Evolutionary conservation across 2,329 filamentous ascomycete genomes (phyloP).

Genomic region (Sporothrix luriei): DNA sequence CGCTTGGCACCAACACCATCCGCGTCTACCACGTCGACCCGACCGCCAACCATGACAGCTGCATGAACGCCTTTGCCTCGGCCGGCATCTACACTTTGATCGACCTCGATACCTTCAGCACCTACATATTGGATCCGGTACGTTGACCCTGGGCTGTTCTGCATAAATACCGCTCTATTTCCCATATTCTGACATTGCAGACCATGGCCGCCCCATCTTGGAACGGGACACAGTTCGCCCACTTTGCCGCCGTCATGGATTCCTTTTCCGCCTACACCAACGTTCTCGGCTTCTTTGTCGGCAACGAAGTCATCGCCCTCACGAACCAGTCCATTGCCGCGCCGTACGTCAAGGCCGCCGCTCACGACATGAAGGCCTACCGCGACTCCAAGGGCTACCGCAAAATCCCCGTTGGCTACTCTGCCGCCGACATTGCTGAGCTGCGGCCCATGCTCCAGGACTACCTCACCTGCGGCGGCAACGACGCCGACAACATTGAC

Average conservation of each 20-base stretch:
- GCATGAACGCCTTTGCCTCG: conserved; percentile 78
- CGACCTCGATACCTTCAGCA: conserved; percentile 76
- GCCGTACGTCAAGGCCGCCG: conserved; percentile 80
- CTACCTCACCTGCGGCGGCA: conserved; percentile 77
- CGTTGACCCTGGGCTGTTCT: conserved; percentile 37
- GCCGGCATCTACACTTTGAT: conserved; percentile 83
- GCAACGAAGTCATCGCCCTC: conserved; percentile 80
- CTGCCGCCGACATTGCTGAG: conserved; percentile 78
- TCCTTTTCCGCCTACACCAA: conserved; percentile 77
- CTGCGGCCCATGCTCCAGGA: conserved; percentile 64
- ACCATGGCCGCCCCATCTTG: conserved; percentile 64
- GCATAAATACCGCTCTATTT: not conserved
- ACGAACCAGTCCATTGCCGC: conserved; percentile 64
- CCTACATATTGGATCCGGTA: conserved; percentile 65
- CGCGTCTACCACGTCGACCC: conserved; percentile 87
- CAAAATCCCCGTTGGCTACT: conserved; percentile 82
- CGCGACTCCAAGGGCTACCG: conserved; percentile 75
- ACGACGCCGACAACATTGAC: conserved; percentile 70
- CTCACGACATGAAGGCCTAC: conserved; percentile 81
- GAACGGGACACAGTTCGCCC: conserved; percentile 70
- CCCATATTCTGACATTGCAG: conserved; percentile 43
- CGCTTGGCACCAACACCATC: conserved; percentile 78
- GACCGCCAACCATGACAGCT: conserved; percentile 68
- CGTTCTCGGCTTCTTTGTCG: conserved; percentile 80
- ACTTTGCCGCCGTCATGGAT: conserved; percentile 73